Evolutionary conservation across 345 rosid genomes (phyloP), one percentile per base, ranked within the genome.

Genomic region (Durio zibethinus): DNA sequence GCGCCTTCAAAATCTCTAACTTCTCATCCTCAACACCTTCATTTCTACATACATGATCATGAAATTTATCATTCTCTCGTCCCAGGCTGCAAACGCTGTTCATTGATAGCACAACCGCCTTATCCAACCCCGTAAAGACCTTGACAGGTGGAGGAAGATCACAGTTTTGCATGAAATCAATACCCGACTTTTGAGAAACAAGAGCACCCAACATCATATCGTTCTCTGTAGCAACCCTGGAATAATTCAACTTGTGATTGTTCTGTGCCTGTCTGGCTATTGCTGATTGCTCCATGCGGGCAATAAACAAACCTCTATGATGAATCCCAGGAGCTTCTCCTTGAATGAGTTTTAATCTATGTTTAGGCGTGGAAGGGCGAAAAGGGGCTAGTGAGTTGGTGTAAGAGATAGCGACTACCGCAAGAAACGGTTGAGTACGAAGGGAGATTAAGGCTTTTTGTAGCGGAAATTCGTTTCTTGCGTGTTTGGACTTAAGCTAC

Each of bases 111-210:
- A 8, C 74, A 12, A 70, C 74, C 7, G 76, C 77, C 40, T 78
- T 80, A n/a, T 84, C 84, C 3, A 77, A 54, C 64, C 87, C 84
- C 0, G 81, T 53, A 64, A 84, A 87, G 5, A 88, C 82, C 87
- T 87, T 88, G 56, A 71, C 3, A 2, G 91, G 93, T 0, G 91
- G 87, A 69, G 94, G 90, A 16, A 88, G 86, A 80, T 88, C 94
- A 36, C 94, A 87, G 63, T 88, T 90, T 74, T 82, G 90, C 83
- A 87, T 61, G 38, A 84, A 45, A 7, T 80, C 87, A 7, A 29
- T 4, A 8, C 82, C 72, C 1, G 72, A 48, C 72, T 76, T 82
- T 1, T 59, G 77, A 33, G 64, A 79, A 70, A 81, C 31, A 66
- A 78, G 70, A 63, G 67, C 72, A 3, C 77, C 84, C 76, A 84